Conservation (phyloP, 345 rosid genomes). For the Murraya koenigii region DNA sequence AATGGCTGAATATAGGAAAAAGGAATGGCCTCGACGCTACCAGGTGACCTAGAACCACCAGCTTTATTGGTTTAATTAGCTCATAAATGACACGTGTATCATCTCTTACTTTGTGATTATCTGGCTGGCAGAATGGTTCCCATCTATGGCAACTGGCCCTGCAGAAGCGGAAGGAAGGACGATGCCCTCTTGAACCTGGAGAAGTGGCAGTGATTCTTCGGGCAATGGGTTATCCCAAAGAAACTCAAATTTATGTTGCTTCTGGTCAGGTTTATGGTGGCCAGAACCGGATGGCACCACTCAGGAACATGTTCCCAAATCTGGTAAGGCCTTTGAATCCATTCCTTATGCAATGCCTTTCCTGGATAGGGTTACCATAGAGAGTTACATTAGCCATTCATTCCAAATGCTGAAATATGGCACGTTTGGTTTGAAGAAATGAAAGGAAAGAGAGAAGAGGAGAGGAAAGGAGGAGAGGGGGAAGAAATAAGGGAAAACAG, state of each 20-base stretch:
- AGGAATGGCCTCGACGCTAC: constrained; percentile 98
- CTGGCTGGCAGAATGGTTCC: constrained; percentile 79
- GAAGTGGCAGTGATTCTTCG: constrained; percentile 98
- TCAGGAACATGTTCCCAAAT: constrained; percentile 97
- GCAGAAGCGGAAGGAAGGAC: constrained; percentile 96
- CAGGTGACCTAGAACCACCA: constrained; percentile 51
- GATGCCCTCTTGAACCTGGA: constrained; percentile 99
- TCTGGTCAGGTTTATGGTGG: constrained; percentile 99
- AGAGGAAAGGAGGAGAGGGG: too few relatives aligned
- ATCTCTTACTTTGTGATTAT: constrained; percentile 18
- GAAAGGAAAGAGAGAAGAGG: too few relatives aligned
- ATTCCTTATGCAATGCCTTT: background rate
- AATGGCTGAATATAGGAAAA: constrained; percentile 94
- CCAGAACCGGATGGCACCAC: constrained; percentile 97
- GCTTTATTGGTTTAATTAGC: constrained; percentile 14
- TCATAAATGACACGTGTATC: constrained; percentile 1
- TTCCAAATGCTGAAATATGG: background rate
- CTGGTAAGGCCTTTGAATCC: constrained; percentile 46
- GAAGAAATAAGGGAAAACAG: too few relatives aligned
- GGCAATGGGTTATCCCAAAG: constrained; percentile 98
- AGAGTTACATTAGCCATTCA: background rate
- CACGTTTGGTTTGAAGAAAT: too few relatives aligned
- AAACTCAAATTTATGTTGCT: constrained; percentile 98
- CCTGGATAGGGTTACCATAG: background rate
- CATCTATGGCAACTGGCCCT: constrained; percentile 96